Evolutionary conservation across 1,284 basidiomycete genomes (phyloP), one percentile per base, ranked within the genome.

Genomic region (Heterobasidion occidentale): DNA sequence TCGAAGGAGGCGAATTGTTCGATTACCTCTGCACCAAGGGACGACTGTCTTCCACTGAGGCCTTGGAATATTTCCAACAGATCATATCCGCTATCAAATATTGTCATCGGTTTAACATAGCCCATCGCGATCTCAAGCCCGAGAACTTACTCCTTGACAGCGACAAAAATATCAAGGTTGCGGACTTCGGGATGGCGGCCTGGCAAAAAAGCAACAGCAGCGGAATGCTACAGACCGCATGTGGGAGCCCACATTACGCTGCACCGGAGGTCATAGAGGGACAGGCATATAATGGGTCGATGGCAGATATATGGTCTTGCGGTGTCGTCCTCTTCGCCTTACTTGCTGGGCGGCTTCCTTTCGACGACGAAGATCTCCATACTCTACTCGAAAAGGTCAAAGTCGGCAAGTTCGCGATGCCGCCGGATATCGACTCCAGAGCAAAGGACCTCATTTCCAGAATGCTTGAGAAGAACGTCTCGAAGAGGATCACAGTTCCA

Each of bases 101-200:
- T 71, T 97, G 94, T 66, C 97, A 99, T 71, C 84, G 86, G 20
- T 95, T 97, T 78, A 96, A 96, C 69, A 94, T 99, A 67, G 94
- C 92, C 56, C 97, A 99, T 68, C 89, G 97, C 46, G 97, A 99
- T 71, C 78, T 99, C 59, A 99, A 99, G 67, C 95, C 94, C 1
- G 97, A 99, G 71, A 99, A 99, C 69, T 76, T 98, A 50, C 78
- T 98, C 51, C 82, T 97, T 55, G 93, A 96, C 73, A 77, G 81
- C 53, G 74, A 90, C 63, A 83, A 82, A 65, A 96, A 94, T 67
- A 88, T 98, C 80, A 99, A 98, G 72, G 88, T 99, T 35, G 95
- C 94, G 3, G 97, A 99, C 74, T 99, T 99, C 71, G 96, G 97
- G 17, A 96, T 99, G 92, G 97, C 97, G 1, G 90, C 90, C n/a